Evolutionary conservation across 1,139 yeast species (phyloP).

Genomic region (Pichia sorboxylosa): DNA sequence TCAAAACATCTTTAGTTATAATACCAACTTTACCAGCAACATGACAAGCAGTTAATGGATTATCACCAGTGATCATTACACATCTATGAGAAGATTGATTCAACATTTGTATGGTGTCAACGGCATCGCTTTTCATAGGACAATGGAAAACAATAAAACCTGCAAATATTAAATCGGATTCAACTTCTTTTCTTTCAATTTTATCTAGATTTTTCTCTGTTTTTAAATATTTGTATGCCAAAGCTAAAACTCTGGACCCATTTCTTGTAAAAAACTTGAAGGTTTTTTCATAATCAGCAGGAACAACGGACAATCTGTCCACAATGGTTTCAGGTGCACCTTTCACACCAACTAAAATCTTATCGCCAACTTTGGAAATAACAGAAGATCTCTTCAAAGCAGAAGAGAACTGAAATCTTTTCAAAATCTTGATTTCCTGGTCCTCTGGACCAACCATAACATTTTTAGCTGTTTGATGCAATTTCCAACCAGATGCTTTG

Average conservation of each 20-base stretch:
- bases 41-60: constrained; percentile 95
- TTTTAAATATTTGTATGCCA: constrained; percentile 68
- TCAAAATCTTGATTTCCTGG: constrained; percentile 59
- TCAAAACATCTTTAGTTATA: constrained; percentile 70
- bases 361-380: constrained; percentile 48
- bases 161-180: constrained; percentile 62
- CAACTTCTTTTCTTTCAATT: constrained; percentile 64
- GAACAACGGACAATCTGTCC: constrained; percentile 60
- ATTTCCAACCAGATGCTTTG: constrained; percentile 77
- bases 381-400: constrained; percentile 93
- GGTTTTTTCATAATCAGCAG: constrained; percentile 71
- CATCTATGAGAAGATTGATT: constrained; percentile 92
- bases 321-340: constrained; percentile 99
- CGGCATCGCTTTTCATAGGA: constrained; percentile 89
- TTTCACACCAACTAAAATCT: constrained; percentile 75
- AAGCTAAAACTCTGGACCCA: constrained; percentile 92
- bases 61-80: constrained; percentile 98
- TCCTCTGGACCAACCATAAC: constrained; percentile 35
- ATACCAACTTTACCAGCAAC: constrained; percentile 91
- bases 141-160: constrained; percentile 96
- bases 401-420: constrained; percentile 95
- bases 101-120: constrained; percentile 81
- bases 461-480: constrained; percentile 48
- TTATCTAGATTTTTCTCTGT: constrained; percentile 38
- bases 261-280: constrained; percentile 87